Conservation (phyloP, 768 basidiomycete genomes). For the Podaxis sp. region DNA sequence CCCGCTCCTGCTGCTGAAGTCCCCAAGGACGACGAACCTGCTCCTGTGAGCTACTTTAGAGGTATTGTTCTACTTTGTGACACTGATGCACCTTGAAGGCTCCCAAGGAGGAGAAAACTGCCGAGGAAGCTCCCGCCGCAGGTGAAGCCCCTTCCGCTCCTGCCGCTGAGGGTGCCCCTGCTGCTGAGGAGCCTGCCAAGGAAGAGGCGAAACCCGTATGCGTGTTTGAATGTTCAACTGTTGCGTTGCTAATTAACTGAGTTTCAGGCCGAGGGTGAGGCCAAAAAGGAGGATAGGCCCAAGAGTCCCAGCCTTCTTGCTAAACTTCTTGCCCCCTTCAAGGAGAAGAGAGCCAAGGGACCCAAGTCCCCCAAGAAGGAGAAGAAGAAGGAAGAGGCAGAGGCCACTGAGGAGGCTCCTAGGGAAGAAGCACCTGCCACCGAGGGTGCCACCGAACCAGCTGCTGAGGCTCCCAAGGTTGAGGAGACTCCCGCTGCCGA, state of each 20-base stretch:
- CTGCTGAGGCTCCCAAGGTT: constrained; percentile 36
- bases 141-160: constrained; percentile 20
- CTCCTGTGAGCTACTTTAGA: constrained; percentile 28
- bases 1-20: constrained; percentile 31
- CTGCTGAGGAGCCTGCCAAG: constrained; percentile 28
- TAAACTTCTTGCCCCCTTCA: constrained; percentile 80
- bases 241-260: constrained; percentile 10
- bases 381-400: constrained; percentile 73
- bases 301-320: constrained; percentile 75
- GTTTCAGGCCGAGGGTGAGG: constrained; percentile 41
- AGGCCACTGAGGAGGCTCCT: constrained; percentile 38
- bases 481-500: constrained; percentile 46
- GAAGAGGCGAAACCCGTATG: constrained; percentile 41
- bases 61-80: neutral
- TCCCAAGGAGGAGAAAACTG: constrained; percentile 25
- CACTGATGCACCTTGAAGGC: constrained; percentile 8
- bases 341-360: constrained; percentile 66
- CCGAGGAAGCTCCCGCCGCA: constrained; percentile 18
- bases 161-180: constrained; percentile 17
- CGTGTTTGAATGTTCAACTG: constrained; percentile 1
- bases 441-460: constrained; percentile 31
- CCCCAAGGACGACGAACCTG: constrained; percentile 35
- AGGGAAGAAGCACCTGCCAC: constrained; percentile 44
- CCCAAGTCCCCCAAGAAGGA: constrained; percentile 80
- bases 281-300: constrained; percentile 76